Evolutionary conservation across 371 early-diverging fungal species (phyloP), one percentile per base, ranked within the genome.

Genomic region (Mortierella sp.): DNA sequence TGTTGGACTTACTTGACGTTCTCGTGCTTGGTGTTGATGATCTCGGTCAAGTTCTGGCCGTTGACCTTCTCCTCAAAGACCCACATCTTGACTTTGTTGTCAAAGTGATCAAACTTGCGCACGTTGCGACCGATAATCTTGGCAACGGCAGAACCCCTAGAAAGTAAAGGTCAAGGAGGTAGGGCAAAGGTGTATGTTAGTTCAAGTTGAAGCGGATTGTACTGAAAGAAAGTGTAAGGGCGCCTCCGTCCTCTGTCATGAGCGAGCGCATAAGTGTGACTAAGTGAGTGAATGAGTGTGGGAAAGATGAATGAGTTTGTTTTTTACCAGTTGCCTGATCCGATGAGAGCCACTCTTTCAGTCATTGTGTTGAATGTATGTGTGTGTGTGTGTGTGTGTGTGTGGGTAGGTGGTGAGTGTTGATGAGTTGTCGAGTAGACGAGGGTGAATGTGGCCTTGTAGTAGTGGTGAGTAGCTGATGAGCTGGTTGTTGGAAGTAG

Each of bases 61-160:
- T 97, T 90, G 70, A 97, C 90, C 57, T 85, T 80, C 88, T 99
- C 99, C 88, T 98, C 97, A 91, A 93, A 98, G n/a, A 98, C 98
- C 98, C 98, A 99, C 93, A 99, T 95, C 77, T 93, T 95, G 60
- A 99, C 97, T 71, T 94, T 92, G 47, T 89, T 83, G 88, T 97
- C 94, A 88, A 97, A 96, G 48, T 92, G 90, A 19, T 87, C 83
- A 63, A 91, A 90, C 68, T 90, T 89, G 57, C 81, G 63, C 13
- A 98, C 97, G 88, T 99, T 99, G 83, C 92, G 88, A 52, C 97
- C 99, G 47, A 99, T 90, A 78, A 99, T 96, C 89, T 97, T 97
- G 50, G 98, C 97, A 63, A 99, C 96, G 44, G 97, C 97, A 34
- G 98, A 97, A 74, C 99, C 99, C 98, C 98, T 97, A 88, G 44